Conservation (phyloP, 192 early-diverging fungal genomes). For the Backusella circina region DNA sequence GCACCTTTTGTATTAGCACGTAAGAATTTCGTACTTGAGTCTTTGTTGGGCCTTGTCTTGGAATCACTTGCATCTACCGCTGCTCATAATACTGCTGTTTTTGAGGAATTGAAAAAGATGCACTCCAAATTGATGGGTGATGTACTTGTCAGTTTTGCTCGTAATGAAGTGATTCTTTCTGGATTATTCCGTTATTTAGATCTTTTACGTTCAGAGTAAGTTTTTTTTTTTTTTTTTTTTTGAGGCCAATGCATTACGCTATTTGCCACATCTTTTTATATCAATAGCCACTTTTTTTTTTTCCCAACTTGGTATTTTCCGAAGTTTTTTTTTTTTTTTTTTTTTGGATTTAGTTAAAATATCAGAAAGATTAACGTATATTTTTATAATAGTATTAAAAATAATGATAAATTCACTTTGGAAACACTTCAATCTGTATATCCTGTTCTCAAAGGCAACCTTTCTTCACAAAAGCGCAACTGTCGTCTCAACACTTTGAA, state of each 20-base stretch:
- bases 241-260: no score
- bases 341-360: neutral
- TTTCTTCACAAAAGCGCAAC: constrained; percentile 54
- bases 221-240: no score
- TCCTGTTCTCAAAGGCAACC: constrained; percentile 48
- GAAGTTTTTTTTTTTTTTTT: no score
- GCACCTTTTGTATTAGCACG: constrained; percentile 42
- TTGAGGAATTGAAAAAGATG: constrained; percentile 11
- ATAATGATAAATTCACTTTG: constrained; percentile 18
- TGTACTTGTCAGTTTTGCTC: constrained; percentile 36
- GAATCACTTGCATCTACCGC: constrained; percentile 37
- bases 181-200: constrained; percentile 44
- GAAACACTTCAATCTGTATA: constrained; percentile 47
- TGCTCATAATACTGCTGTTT: constrained; percentile 12
- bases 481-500: constrained; percentile 62
- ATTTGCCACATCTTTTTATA: no score
- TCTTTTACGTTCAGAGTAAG: constrained; percentile 18
- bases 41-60: constrained; percentile 46
- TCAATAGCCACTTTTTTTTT: no score
- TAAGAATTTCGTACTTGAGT: constrained; percentile 39
- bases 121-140: constrained; percentile 33
- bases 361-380: neutral
- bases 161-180: constrained; percentile 44
- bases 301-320: no score
- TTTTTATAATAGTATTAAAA: neutral